Evolutionary conservation across 176 grass and related monocot species (phyloP).

Genomic region (Oryza coarctata): DNA sequence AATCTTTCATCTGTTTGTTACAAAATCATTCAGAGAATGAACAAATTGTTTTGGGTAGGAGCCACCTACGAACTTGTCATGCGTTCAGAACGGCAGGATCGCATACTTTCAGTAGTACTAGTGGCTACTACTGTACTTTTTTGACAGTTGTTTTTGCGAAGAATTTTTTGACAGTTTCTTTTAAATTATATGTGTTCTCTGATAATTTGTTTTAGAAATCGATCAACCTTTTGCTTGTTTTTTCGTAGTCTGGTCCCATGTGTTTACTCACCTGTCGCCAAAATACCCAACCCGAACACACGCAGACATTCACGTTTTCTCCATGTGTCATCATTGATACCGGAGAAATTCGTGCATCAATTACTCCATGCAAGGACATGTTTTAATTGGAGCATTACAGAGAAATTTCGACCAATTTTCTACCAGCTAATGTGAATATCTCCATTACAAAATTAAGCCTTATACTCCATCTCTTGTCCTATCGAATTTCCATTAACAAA

Average conservation of each 20-base stretch:
- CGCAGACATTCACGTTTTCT: neutral
- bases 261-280: neutral
- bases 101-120: neutral
- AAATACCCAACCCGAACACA: neutral
- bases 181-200: neutral
- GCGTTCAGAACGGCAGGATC: neutral
- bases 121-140: neutral
- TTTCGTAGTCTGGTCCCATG: neutral
- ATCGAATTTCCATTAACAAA: neutral
- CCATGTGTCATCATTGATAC: neutral
- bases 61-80: neutral
- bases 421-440: neutral
- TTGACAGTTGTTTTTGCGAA: neutral
- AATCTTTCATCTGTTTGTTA: neutral
- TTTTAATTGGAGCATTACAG: neutral
- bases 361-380: neutral
- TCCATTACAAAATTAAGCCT: neutral
- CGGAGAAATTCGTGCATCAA: neutral
- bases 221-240: neutral
- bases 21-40: neutral
- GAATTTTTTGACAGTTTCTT: neutral
- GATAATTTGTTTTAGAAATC: neutral
- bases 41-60: neutral
- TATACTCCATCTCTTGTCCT: no score
- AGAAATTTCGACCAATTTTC: neutral